Evolutionary conservation across 768 basidiomycete species (phyloP), one percentile per base, ranked within the genome.

Genomic region (Russula sp.): DNA sequence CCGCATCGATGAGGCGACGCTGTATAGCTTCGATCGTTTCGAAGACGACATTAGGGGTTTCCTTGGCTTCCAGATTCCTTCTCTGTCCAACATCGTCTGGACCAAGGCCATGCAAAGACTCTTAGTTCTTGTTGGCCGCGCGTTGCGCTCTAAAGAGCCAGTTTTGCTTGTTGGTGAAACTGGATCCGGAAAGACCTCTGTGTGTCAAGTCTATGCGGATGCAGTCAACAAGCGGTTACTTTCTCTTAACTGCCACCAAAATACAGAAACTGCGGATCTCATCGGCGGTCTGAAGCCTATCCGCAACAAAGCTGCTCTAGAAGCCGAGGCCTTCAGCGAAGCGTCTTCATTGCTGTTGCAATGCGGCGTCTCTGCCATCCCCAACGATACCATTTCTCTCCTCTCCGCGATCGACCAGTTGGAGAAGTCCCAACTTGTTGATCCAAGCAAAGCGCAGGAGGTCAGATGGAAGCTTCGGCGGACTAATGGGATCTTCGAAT

Each of bases 161-260:
- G 87, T 98, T 49, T 79, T 98, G 20, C 81, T 99, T 34, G 96
- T 99, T 11, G 97, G 97, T 0, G 96, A 98, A 74, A 98, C 97
- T 0, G 97, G 97, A 14, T 91, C 89, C 4, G 97, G 97, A 16
- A 99, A 99, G 76, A 99, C 97, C 0, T 97, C 96, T 1, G 88
- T 98, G 45, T 98, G 96, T 71, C 93, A 98, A 71, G 77, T 94
- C 5, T 88, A 89, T 67, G 89, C 97, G 0, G 81, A 86, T 49
- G 84, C 84, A 1, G 75, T 82, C 27, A 74, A 75, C 31, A 84
- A 84, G 69, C 76, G 73, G 40, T 77, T 99, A 32, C 77, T 87
- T 68, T 79, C 85, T 4, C 82, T 99, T 66, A 98, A 92, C 68
- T 98, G 97, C 70, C 97, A 99, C 72, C 94, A 97, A 74, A 98